phyloP scores from a whole-genome alignment of 2,329 filamentous ascomycete genomes.

The Pseudogymnoascus pannorum region DNA sequence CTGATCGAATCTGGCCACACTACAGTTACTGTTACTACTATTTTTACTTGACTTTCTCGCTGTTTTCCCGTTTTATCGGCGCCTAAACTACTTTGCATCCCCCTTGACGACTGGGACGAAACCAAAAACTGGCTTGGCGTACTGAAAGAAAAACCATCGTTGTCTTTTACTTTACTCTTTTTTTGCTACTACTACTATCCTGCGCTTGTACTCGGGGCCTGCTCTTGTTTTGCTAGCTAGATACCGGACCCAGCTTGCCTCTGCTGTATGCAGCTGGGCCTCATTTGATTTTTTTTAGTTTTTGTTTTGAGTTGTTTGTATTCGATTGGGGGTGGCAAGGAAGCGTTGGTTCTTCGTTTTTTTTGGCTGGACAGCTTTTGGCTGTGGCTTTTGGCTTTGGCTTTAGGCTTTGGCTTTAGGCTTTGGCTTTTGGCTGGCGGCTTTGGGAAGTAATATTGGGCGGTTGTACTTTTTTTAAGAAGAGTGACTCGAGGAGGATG shows the following conservation, averaged over 20 bases:
- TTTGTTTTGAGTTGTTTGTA: neutral
- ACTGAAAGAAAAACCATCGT: neutral
- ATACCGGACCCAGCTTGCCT: slow-evolving; percentile 1
- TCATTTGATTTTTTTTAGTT: neutral
- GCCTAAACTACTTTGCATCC: neutral
- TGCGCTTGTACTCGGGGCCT: neutral
- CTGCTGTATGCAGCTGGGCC: neutral
- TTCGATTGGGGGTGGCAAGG: neutral
- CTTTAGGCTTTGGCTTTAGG: neutral
- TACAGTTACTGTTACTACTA: neutral
- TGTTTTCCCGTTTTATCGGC: neutral
- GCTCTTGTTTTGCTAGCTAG: neutral
- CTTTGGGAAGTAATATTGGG: neutral
- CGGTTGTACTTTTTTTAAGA: neutral
- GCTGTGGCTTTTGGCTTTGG: neutral
- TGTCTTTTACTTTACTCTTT: neutral
- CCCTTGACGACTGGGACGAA: slow-evolving; percentile 5
- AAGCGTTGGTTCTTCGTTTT: neutral
- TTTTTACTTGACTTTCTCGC: neutral
- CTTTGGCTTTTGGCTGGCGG: neutral
- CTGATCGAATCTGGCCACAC: neutral
- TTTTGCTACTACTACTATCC: neutral
- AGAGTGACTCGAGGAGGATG: neutral
- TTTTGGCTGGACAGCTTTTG: neutral
- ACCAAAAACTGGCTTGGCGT: neutral